Base-by-base conservation (phyloP, 1,284 basidiomycete species). In the Malassezia equina region DNA sequence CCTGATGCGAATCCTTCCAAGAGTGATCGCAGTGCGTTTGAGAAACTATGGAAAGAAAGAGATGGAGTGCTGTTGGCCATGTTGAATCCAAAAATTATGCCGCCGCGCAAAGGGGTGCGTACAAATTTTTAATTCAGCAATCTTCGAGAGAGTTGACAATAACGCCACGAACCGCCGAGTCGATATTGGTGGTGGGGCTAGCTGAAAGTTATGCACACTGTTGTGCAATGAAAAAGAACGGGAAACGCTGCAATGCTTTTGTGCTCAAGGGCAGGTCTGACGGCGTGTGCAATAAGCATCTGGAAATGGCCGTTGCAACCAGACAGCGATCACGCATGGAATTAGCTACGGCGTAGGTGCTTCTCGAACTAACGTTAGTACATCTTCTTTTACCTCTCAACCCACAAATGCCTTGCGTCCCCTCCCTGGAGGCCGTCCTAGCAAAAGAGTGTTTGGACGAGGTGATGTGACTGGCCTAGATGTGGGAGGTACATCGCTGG, bases 41-140 rank as follows among this genome's bases (percentile, higher is more conserved):
- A 96, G 73, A 79, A 78, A 60, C 82, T 88, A 76, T 84, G 86
- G 54, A 88, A 87, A 70, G 77, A 93, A 58, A 82, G 82, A 45
- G 86, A 90, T 60, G 93, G 93, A 1, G 85, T 88, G 43, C 86
- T 96, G 2, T 79, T 98, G 24, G 88, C 89, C 0, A 79, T 98
- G 31, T 77, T 96, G 24, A 95, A 93, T 69, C 90, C 93, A 0
- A 82, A 81, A 55, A 81, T 96, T 33, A 77, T 93, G 42, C 34
- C 29, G 25, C 25, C 28, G 15, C 19, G 21, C 8, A 47, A 52
- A 34, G 36, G 28, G 15, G 51, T 47, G 36, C 24, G 33, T 47
- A 13, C 28, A 12, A 4, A 21, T 28, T 15, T 29, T 36, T 50
- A 54, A 17, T 32, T 9, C 33, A 42, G 44, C 52, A 53, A 12